phyloP scores from a whole-genome alignment of 441 rosid genomes.

The Metrosideros polymorpha region DNA sequence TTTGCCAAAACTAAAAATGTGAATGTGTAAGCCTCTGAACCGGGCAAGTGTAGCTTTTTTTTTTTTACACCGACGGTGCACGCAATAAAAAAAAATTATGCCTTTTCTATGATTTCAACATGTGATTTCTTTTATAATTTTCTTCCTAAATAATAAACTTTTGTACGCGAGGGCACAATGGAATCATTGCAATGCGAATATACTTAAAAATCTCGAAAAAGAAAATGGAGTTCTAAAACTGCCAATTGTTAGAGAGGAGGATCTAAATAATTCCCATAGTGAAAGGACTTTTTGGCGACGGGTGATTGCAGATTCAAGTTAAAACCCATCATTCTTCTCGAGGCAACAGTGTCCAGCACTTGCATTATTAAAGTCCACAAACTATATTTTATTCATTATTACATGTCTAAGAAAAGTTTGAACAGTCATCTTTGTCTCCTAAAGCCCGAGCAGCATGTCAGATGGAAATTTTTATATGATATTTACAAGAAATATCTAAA shows the following conservation, averaged over 20 bases:
- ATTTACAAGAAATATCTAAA: neutral
- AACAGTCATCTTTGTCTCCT: neutral
- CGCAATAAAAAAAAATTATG: neutral
- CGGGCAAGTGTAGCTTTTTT: too few species aligned
- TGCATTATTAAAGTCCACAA: neutral
- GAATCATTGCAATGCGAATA: neutral
- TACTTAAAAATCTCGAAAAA: neutral
- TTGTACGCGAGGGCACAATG: neutral
- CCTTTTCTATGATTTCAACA: neutral
- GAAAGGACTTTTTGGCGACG: neutral
- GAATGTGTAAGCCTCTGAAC: neutral
- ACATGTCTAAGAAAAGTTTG: neutral
- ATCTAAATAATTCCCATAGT: neutral
- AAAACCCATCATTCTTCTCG: neutral
- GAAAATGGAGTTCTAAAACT: neutral
- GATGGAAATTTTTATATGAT: neutral
- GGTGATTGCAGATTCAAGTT: neutral
- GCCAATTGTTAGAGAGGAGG: neutral
- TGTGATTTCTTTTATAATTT: neutral
- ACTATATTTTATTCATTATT: neutral
- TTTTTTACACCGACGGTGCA: neutral
- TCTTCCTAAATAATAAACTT: neutral
- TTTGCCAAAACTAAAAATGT: neutral
- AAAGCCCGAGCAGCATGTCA: neutral
- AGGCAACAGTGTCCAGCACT: neutral